Conservation (phyloP, 441 rosid species). For the Erysimum pusillum region DNA sequence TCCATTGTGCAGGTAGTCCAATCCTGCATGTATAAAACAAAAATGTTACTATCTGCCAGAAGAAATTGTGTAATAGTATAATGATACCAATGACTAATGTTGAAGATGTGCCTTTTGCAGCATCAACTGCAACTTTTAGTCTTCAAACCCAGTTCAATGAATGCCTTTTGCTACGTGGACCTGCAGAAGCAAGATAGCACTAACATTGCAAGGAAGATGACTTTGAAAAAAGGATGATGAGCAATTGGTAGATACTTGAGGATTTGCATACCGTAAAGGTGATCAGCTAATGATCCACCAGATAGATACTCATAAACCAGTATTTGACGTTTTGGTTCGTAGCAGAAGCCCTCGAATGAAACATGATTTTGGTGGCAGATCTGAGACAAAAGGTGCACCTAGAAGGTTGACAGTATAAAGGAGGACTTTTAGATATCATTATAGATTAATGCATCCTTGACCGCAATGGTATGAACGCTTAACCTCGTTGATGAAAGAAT, state of each 20-base stretch:
- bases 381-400: constrained; percentile 85
- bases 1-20: constrained; percentile 93
- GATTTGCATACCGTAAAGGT: constrained; percentile 71
- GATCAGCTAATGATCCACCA: constrained; percentile 88
- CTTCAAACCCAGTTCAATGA: constrained; percentile 90
- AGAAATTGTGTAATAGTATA: constrained; percentile 1
- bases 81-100: constrained; percentile 7
- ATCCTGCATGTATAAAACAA: constrained; percentile 54
- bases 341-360: constrained; percentile 85
- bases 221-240: constrained; percentile 20
- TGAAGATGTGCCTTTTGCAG: constrained; percentile 78
- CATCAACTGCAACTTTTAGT: constrained; percentile 88
- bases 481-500: constrained; percentile 94
- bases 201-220: background rate
- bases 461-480: background rate
- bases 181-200: constrained; percentile 46
- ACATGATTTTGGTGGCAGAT: constrained; percentile 92
- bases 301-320: constrained; percentile 90
- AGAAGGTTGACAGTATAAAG: constrained; percentile 26
- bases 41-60: constrained; percentile 17
- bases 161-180: constrained; percentile 62
- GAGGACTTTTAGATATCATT: constrained; percentile 14
- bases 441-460: background rate
- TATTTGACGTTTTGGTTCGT: constrained; percentile 83
- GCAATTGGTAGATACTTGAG: background rate